Evolutionary conservation across 257 asterid genomes (phyloP).

Genomic region (Jacaranda copaia): DNA sequence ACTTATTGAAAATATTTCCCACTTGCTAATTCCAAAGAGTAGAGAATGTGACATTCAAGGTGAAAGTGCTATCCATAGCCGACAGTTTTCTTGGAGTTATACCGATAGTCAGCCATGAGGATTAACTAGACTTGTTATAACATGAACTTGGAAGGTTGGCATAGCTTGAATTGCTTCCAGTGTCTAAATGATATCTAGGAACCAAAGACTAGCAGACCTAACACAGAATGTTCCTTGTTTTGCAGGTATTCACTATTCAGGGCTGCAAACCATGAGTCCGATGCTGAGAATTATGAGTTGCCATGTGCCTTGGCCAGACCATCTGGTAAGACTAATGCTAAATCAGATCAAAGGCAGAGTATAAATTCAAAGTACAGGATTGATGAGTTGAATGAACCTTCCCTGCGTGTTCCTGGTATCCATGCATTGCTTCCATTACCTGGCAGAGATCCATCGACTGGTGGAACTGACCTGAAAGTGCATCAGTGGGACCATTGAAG

Average conservation of each 20-base stretch:
- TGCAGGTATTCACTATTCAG: constrained; percentile 83
- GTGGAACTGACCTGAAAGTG: constrained; percentile 94
- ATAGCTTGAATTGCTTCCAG: constrained; percentile 13
- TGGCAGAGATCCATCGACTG: constrained; percentile 95
- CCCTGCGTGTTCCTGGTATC: constrained; percentile 84
- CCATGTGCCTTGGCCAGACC: constrained; percentile 83
- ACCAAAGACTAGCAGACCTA: constrained; percentile 23
- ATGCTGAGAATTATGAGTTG: constrained; percentile 67
- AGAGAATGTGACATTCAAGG: neutral
- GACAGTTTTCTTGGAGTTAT: too few relatives aligned
- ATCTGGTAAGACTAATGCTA: constrained; percentile 66
- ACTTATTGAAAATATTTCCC: neutral
- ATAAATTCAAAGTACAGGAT: constrained; percentile 76
- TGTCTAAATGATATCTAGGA: constrained; percentile 19
- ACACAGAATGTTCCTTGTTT: constrained; percentile 26
- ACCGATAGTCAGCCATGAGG: too few relatives aligned
- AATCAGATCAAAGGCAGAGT: constrained; percentile 68
- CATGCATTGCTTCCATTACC: constrained; percentile 99
- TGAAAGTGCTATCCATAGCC: neutral
- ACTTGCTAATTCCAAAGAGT: neutral
- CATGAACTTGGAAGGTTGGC: constrained; percentile 14
- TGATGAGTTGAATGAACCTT: constrained; percentile 84
- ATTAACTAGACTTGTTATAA: too few relatives aligned
- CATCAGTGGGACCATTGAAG: constrained; percentile 99
- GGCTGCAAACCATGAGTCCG: constrained; percentile 74